phyloP scores from a whole-genome alignment of 2,329 filamentous ascomycete species.

The Cordyceps farinosa region DNA sequence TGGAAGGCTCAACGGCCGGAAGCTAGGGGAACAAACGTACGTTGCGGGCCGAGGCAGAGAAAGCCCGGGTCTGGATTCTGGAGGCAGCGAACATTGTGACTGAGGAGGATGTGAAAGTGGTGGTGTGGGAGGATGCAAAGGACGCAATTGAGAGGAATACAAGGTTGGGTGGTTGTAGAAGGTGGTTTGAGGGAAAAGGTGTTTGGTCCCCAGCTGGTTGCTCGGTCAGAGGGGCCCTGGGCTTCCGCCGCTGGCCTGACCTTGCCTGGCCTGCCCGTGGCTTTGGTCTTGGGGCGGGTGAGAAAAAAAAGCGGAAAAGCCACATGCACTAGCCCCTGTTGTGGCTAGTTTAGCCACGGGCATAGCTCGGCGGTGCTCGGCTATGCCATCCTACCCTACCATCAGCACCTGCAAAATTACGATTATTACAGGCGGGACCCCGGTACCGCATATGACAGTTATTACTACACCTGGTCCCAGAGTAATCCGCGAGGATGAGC shows the following conservation, averaged over 20 bases:
- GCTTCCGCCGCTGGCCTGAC: background rate
- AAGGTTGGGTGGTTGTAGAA: conserved; percentile 2
- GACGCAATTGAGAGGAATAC: conserved; percentile 20
- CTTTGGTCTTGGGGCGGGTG: background rate
- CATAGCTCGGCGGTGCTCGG: conserved; percentile 16
- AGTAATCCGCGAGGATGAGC: background rate
- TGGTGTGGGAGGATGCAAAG: conserved; percentile 20
- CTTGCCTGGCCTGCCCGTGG: background rate
- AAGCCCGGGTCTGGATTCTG: conserved; percentile 70
- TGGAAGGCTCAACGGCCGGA: conserved; percentile 2
- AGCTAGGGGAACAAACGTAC: conserved; percentile 46
- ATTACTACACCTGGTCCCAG: conserved; percentile 10
- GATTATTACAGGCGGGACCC: background rate
- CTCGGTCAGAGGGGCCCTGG: conserved; percentile 11
- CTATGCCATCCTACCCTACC: background rate
- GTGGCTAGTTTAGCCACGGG: conserved; percentile 8
- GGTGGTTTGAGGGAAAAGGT: conserved; percentile 17
- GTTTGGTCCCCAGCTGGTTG: conserved; percentile 1
- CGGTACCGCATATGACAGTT: background rate
- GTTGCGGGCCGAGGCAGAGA: conserved; percentile 74
- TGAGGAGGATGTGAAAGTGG: conserved; percentile 13
- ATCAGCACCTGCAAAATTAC: background rate
- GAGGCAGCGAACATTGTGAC: conserved; percentile 71
- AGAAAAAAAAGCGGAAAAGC: conserved; percentile 12
- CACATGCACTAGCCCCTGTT: conserved; percentile 9